phyloP scores from a whole-genome alignment of 129 eudicot species.

The Lactuca saligna region DNA sequence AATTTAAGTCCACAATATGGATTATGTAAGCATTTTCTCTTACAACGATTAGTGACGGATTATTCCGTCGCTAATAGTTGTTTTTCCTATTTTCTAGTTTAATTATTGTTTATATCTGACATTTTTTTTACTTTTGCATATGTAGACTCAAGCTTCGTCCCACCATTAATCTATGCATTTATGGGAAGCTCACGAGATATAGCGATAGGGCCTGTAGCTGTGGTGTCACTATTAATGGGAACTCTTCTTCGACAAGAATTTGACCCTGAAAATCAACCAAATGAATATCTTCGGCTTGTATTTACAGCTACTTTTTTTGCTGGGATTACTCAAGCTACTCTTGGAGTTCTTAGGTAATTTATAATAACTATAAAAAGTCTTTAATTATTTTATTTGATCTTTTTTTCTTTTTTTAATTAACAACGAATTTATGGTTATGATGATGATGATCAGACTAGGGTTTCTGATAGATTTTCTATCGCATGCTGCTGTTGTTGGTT shows the following conservation, averaged over 20 bases:
- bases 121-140: neutral
- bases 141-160: conserved; percentile 84
- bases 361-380: neutral
- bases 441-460: conserved; percentile 50
- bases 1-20: conserved; percentile 73
- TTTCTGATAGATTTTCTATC: conserved; percentile 73
- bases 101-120: neutral
- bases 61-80: too few relatives aligned
- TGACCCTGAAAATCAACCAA: conserved; percentile 43
- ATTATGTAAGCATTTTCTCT: conserved; percentile 54
- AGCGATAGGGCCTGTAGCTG: conserved; percentile 89
- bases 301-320: conserved; percentile 93
- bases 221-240: conserved; percentile 73
- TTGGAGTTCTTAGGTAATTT: conserved; percentile 70
- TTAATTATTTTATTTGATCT: neutral
- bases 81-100: too few relatives aligned
- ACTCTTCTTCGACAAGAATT: conserved; percentile 59
- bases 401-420: neutral
- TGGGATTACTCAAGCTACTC: conserved; percentile 83
- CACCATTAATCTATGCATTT: conserved; percentile 77
- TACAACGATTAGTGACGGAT: too few relatives aligned
- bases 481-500: conserved; percentile 86
- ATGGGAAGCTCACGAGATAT: conserved; percentile 94
- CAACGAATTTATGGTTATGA: neutral
- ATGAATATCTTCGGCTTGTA: conserved; percentile 60